Conservation (phyloP, 202 grass and related monocot genomes). For the Setaria italica region DNA sequence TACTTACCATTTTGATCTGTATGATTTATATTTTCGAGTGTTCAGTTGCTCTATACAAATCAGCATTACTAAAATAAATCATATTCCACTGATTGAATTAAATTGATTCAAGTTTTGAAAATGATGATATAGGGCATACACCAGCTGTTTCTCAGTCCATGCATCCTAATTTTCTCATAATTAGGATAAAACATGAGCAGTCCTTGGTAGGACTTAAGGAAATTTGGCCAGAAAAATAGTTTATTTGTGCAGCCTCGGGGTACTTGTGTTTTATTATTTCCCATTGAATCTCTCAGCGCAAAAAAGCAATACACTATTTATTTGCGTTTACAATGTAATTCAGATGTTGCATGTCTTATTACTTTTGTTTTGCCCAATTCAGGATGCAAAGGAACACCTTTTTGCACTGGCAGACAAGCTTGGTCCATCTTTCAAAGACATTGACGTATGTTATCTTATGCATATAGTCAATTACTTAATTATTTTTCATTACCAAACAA, state of each 20-base stretch:
- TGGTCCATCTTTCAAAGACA: constrained; percentile 85
- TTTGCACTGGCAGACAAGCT: constrained; percentile 94
- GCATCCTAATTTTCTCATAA: background rate
- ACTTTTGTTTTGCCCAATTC: constrained; percentile 49
- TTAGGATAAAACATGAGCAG: constrained; percentile 14
- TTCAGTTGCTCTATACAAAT: constrained; percentile 13
- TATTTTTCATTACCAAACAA: constrained; percentile 39
- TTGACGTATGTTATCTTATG: constrained; percentile 74
- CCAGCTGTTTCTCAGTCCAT: background rate
- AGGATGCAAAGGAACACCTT: constrained; percentile 99
- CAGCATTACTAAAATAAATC: background rate
- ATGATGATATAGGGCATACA: background rate
- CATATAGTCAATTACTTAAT: constrained; percentile 27
- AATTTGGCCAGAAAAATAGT: constrained; percentile 40
- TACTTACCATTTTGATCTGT: background rate
- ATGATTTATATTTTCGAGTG: constrained; percentile 12
- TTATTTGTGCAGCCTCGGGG: background rate
- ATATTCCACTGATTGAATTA: constrained; percentile 14
- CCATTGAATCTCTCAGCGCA: background rate
- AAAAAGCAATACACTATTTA: constrained; percentile 1
- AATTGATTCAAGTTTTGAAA: constrained; percentile 4
- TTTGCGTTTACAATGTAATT: constrained; percentile 26
- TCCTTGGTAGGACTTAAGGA: background rate
- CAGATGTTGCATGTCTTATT: constrained; percentile 17
- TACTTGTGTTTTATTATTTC: constrained; percentile 35